phyloP scores from a whole-genome alignment of 805 yeast genomes.

The Cyberlindnera amylophila region DNA sequence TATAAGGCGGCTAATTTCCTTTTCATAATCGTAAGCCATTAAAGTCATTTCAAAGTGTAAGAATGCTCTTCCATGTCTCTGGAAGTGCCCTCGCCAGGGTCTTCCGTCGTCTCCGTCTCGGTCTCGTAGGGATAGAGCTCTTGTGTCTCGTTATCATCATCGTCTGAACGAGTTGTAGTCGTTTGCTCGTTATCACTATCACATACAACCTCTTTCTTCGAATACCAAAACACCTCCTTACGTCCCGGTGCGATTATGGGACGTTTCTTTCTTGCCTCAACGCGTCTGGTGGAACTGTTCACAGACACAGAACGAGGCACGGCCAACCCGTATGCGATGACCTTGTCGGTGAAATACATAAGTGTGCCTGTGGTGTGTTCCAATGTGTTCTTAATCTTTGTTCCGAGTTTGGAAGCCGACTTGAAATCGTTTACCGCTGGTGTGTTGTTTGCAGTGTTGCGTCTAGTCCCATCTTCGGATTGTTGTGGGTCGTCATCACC shows the following conservation, averaged over 20 bases:
- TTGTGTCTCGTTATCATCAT: not conserved
- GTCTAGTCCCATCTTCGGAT: not conserved
- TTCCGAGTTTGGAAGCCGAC: not conserved
- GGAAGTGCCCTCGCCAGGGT: not conserved
- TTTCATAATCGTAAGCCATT: not conserved
- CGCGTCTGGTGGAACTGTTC: conserved; percentile 22
- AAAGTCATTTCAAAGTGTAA: not conserved
- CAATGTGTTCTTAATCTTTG: conserved; percentile 24
- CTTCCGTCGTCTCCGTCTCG: not conserved
- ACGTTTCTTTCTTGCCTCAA: conserved; percentile 19
- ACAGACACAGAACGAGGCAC: conserved; percentile 46
- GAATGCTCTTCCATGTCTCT: not conserved
- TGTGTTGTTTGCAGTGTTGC: not conserved
- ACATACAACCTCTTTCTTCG: conserved; percentile 39
- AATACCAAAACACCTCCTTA: conserved; percentile 40
- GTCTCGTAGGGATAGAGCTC: not conserved
- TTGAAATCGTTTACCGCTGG: not conserved
- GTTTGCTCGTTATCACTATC: conserved; percentile 30
- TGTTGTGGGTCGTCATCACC: conserved; percentile 1
- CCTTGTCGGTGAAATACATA: conserved; percentile 45
- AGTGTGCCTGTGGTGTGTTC: conserved; percentile 35
- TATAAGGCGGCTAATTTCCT: no score
- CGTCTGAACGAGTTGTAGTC: not conserved
- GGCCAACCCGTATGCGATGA: conserved; percentile 56
- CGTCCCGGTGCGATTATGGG: conserved; percentile 25